Conservation (phyloP, 2,329 filamentous ascomycete genomes). For the Calonectria multiphialidica region DNA sequence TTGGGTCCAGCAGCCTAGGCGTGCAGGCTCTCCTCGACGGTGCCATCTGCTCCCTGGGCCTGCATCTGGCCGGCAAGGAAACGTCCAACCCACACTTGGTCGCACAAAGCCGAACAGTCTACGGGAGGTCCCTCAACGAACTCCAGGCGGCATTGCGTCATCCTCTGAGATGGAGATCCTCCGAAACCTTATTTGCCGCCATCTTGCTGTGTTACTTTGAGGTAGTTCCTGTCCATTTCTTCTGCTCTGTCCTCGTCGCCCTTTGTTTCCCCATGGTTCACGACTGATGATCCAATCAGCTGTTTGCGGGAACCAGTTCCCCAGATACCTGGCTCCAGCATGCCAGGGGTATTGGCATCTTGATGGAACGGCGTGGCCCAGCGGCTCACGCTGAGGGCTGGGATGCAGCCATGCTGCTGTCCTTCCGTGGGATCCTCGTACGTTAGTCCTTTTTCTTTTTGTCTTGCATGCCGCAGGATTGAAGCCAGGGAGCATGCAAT, state of each 20-base stretch:
- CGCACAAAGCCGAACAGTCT: slow-evolving; percentile 52
- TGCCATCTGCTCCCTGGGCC: slow-evolving; percentile 51
- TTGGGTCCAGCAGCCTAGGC: slow-evolving; percentile 47
- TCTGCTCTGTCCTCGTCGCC: background rate
- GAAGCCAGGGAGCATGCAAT: background rate
- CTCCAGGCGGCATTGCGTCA: slow-evolving; percentile 53
- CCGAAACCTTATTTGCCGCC: slow-evolving; percentile 56
- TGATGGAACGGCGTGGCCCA: slow-evolving; percentile 55
- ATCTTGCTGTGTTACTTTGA: slow-evolving; percentile 56
- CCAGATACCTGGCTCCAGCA: slow-evolving; percentile 54
- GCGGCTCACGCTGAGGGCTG: slow-evolving; percentile 49
- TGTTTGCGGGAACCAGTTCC: slow-evolving; percentile 56
- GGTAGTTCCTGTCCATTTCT: slow-evolving; percentile 37
- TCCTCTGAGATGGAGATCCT: slow-evolving; percentile 51
- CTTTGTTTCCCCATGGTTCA: background rate
- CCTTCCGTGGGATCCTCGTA: slow-evolving; percentile 53
- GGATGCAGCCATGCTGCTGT: slow-evolving; percentile 53
- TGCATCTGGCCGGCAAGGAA: slow-evolving; percentile 54
- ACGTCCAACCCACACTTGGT: slow-evolving; percentile 44
- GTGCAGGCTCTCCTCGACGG: slow-evolving; percentile 51
- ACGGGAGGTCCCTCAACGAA: slow-evolving; percentile 50
- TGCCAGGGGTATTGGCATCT: slow-evolving; percentile 51
- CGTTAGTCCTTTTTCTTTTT: slow-evolving; percentile 28
- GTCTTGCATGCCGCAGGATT: background rate
- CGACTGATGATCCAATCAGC: slow-evolving; percentile 41